A percentile compares a stretch with the other conserved stretches of the same genome.
phyloP scores from a whole-genome alignment of 768 basidiomycete genomes.

The Trametes coccinea region DNA sequence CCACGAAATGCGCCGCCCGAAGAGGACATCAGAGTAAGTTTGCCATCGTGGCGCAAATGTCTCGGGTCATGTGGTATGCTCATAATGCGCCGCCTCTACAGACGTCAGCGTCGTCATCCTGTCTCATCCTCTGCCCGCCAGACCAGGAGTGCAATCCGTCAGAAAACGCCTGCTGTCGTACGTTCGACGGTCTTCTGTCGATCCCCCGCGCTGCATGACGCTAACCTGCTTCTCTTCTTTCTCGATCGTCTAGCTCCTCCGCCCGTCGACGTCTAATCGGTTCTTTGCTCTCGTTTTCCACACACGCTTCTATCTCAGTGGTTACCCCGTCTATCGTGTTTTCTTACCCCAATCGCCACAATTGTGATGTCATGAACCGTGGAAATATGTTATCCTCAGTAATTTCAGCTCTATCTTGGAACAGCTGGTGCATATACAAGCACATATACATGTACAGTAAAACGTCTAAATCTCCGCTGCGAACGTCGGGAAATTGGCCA shows the following conservation, averaged over 20 bases:
- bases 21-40: conserved; percentile 50
- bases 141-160: conserved; percentile 66
- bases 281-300: background rate
- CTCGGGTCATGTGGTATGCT: conserved; percentile 3
- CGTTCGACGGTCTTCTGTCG: conserved; percentile 34
- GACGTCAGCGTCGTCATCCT: conserved; percentile 56
- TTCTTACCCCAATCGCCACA: conserved; percentile 36
- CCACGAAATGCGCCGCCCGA: conserved; percentile 43
- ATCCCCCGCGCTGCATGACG: conserved; percentile 1
- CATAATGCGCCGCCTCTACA: conserved; percentile 24
- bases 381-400: background rate
- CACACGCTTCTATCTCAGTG: background rate
- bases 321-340: background rate
- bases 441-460: too few species aligned
- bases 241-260: conserved; percentile 44
- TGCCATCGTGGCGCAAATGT: background rate
- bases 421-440: too few species aligned
- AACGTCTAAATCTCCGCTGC: conserved; percentile 34
- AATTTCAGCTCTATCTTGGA: background rate
- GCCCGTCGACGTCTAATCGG: conserved; percentile 41
- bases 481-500: conserved; percentile 75
- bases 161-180: conserved; percentile 81
- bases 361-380: background rate
- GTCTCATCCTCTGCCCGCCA: conserved; percentile 71
- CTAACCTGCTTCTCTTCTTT: background rate